phyloP scores from a whole-genome alignment of 2,329 filamentous ascomycete genomes.

The Emmonsiellopsis sp. region DNA sequence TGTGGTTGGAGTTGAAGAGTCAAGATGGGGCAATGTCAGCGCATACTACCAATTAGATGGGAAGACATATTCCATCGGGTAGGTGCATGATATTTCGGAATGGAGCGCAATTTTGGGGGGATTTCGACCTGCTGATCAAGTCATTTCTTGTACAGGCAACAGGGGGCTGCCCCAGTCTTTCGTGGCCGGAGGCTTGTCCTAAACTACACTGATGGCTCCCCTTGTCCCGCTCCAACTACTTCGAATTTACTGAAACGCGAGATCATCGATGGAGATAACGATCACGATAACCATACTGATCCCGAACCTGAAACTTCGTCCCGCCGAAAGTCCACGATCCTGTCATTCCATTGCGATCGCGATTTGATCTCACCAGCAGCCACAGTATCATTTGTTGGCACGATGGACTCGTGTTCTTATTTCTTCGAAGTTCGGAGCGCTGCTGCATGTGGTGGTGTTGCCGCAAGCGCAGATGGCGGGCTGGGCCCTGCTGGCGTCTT shows the following conservation, averaged over 20 bases:
- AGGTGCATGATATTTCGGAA: slow-evolving; percentile 13
- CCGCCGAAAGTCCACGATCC: slow-evolving; percentile 67
- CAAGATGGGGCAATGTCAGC: slow-evolving; percentile 38
- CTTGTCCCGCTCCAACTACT: slow-evolving; percentile 40
- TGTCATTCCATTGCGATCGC: slow-evolving; percentile 87
- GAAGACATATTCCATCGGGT: slow-evolving; percentile 41
- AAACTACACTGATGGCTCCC: slow-evolving; percentile 69
- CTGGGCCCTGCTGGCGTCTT: slow-evolving; percentile 70
- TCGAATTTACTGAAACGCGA: slow-evolving; percentile 10
- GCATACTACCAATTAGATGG: slow-evolving; percentile 38
- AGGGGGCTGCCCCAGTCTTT: slow-evolving; percentile 38
- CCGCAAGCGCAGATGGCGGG: slow-evolving; percentile 48
- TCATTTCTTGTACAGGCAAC: slow-evolving; percentile 24
- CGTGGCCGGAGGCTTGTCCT: slow-evolving; percentile 56
- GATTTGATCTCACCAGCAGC: slow-evolving; percentile 63
- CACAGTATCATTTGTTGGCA: slow-evolving; percentile 73
- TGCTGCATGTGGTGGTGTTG: slow-evolving; percentile 70
- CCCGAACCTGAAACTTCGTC: slow-evolving; percentile 6
- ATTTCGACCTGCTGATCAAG: background rate
- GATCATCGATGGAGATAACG: slow-evolving; percentile 10
- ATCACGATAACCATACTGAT: slow-evolving; percentile 13
- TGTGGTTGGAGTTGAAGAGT: slow-evolving; percentile 36
- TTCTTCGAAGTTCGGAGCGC: slow-evolving; percentile 87
- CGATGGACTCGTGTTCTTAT: slow-evolving; percentile 87
- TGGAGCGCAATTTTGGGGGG: too few species aligned